Conservation (phyloP, 208 protist genomes). For the Leishmania amazonensis region DNA sequence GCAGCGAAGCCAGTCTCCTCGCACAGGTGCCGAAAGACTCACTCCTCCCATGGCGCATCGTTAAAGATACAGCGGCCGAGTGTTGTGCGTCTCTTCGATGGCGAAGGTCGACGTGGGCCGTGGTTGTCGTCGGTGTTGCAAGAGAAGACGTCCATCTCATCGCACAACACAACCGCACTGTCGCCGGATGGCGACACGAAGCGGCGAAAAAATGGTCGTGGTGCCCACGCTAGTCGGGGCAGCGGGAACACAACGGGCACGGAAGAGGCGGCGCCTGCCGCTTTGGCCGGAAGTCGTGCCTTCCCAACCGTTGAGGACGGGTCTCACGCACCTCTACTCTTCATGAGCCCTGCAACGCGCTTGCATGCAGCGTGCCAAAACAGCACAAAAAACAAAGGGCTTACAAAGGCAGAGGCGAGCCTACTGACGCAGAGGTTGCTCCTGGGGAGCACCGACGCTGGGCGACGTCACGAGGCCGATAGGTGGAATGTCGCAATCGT, state of each 20-base stretch:
- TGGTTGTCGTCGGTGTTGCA: neutral
- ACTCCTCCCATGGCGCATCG: neutral
- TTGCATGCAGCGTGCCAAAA: neutral
- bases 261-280: neutral
- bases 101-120: constrained; percentile 1
- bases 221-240: too few species aligned
- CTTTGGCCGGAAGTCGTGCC: neutral
- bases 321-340: constrained; percentile 4
- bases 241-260: neutral
- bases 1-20: neutral
- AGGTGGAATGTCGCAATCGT: neutral
- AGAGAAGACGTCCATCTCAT: constrained; percentile 18
- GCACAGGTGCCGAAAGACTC: too few species aligned
- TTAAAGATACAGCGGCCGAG: neutral
- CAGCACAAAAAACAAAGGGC: constrained; percentile 18
- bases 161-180: constrained; percentile 28
- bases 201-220: neutral
- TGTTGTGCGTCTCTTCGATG: constrained; percentile 11
- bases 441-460: neutral
- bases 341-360: constrained; percentile 14
- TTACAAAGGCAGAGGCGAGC: neutral
- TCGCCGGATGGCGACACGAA: constrained; percentile 17
- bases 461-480: neutral
- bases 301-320: neutral
- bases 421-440: neutral